phyloP scores from a whole-genome alignment of 208 protist species.

The Leishmania amazonensis region DNA sequence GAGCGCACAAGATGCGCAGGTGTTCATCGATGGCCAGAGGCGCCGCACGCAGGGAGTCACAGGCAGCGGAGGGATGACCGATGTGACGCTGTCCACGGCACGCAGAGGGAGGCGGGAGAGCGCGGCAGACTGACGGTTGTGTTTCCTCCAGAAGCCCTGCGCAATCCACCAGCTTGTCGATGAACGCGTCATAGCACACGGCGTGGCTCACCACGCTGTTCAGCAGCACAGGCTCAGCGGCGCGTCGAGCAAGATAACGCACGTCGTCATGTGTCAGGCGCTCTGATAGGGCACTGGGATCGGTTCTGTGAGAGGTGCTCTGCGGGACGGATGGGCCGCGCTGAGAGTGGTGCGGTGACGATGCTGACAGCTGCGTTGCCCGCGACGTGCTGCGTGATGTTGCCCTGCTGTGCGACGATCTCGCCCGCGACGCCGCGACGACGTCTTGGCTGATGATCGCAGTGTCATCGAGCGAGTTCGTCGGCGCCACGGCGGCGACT shows the following conservation, averaged over 20 bases:
- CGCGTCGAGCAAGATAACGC: conserved; percentile 9
- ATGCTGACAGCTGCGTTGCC: neutral
- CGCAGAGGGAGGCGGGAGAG: conserved; percentile 19
- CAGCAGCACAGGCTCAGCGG: conserved; percentile 19
- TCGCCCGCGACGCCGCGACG: conserved; percentile 44
- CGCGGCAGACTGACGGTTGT: conserved; percentile 3
- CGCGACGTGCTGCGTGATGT: conserved; percentile 18
- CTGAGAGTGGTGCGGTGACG: conserved; percentile 7
- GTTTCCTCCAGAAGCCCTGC: conserved; percentile 21
- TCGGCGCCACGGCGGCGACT: conserved; percentile 41
- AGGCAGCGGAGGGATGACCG: neutral
- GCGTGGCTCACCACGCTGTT: conserved; percentile 6
- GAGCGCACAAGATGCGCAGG: conserved; percentile 41
- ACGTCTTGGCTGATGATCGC: conserved; percentile 65
- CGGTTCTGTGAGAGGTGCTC: neutral
- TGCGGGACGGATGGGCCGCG: conserved; percentile 3
- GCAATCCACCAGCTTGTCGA: conserved; percentile 15
- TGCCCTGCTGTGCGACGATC: conserved; percentile 22
- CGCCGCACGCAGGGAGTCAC: neutral
- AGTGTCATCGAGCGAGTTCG: conserved; percentile 40
- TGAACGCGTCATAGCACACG: conserved; percentile 20
- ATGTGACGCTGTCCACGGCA: conserved; percentile 16
- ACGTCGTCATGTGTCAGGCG: conserved; percentile 22
- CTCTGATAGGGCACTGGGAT: neutral
- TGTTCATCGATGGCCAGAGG: conserved; percentile 28